Evolutionary conservation across 2,329 filamentous ascomycete genomes (phyloP).

Genomic region (Geosmithia flava): DNA sequence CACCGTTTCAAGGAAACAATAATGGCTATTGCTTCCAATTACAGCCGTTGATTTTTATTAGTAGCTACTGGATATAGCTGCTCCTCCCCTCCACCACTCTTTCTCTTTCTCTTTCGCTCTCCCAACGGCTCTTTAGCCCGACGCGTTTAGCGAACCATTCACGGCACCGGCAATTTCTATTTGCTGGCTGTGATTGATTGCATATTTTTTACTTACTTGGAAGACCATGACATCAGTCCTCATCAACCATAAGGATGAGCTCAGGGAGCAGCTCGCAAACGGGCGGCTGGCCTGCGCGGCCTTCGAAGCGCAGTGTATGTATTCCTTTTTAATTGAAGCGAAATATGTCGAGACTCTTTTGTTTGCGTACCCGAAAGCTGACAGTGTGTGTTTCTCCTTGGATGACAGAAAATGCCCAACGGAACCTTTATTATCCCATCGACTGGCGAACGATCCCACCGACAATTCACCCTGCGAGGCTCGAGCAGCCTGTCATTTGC

Average conservation of each 20-base stretch:
- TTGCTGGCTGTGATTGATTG: neutral
- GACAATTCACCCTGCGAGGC: slow-evolving; percentile 64
- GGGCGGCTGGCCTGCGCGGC: slow-evolving; percentile 10
- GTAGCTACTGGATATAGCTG: no score
- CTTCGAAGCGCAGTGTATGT: slow-evolving; percentile 33
- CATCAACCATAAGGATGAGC: neutral
- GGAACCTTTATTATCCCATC: slow-evolving; percentile 78
- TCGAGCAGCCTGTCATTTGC: slow-evolving; percentile 19
- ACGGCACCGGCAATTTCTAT: neutral
- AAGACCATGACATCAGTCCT: neutral
- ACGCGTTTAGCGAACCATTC: no score
- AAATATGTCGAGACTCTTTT: no score
- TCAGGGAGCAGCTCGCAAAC: neutral
- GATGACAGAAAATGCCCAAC: slow-evolving; percentile 57
- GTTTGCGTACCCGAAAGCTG: no score
- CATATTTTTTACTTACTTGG: neutral
- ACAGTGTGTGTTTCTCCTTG: no score
- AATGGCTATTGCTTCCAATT: no score
- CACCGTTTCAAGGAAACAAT: no score
- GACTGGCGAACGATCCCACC: slow-evolving; percentile 74
- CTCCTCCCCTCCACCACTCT: no score
- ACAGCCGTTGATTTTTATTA: no score
- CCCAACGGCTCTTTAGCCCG: no score
- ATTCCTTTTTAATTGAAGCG: neutral
- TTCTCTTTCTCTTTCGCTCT: no score